phyloP scores from a whole-genome alignment of 108 stramenopile genomes.

The Fistulifera solaris region DNA sequence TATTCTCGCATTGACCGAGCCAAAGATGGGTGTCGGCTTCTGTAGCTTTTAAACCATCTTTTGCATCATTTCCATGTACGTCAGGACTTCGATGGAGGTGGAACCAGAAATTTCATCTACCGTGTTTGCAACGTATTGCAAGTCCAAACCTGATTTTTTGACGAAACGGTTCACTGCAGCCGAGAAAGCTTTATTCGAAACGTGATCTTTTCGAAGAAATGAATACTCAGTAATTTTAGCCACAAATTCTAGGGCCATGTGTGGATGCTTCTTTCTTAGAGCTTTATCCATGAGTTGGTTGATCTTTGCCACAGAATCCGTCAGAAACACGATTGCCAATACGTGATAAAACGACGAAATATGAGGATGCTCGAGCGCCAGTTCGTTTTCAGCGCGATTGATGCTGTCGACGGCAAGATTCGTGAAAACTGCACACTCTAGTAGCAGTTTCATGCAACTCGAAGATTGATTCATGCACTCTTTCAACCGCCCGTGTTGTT shows the following conservation, averaged over 20 bases:
- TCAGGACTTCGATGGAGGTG: too few species aligned
- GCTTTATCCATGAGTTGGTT: too few species aligned
- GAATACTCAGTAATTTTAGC: constrained; percentile 3
- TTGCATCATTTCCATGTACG: too few species aligned
- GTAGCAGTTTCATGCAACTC: background rate
- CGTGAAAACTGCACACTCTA: background rate
- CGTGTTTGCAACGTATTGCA: too few species aligned
- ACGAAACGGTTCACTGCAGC: too few species aligned
- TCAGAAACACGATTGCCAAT: constrained; percentile 7
- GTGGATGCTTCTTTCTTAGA: background rate
- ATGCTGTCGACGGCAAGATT: background rate
- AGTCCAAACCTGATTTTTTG: too few species aligned
- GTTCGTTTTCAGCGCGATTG: background rate
- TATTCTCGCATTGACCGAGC: background rate
- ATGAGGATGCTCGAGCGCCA: constrained; percentile 2
- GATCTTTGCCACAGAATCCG: too few species aligned
- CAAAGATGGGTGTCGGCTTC: too few species aligned
- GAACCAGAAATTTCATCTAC: too few species aligned
- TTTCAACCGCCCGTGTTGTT: background rate
- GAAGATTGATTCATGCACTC: background rate
- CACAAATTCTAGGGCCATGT: constrained; percentile 7
- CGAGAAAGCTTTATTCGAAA: too few species aligned
- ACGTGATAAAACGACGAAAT: constrained; percentile 9
- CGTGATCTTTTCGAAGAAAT: background rate
- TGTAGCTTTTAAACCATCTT: too few species aligned